phyloP scores from a whole-genome alignment of 2,329 filamentous ascomycete species.

The Dactylonectria estremocensis region DNA sequence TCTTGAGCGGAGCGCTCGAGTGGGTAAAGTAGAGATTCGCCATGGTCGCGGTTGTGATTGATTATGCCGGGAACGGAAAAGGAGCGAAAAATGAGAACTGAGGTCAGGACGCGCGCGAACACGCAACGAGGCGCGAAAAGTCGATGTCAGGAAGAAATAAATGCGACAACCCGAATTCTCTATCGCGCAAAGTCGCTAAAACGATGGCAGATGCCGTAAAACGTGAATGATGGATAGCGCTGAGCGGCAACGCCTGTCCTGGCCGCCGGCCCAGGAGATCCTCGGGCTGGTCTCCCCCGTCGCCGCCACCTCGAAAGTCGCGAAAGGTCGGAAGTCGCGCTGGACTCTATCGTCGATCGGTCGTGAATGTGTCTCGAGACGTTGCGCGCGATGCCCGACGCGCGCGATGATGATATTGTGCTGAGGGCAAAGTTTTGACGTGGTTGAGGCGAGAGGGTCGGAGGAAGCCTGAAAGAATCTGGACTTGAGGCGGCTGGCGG shows the following conservation, averaged over 20 bases:
- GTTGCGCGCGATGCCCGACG: slow-evolving; percentile 65
- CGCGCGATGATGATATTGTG: slow-evolving; percentile 65
- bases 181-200: slow-evolving; percentile 45
- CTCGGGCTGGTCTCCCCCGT: slow-evolving; percentile 62
- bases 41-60: slow-evolving; percentile 74
- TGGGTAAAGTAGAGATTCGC: slow-evolving; percentile 92
- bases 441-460: slow-evolving; percentile 58
- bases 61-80: slow-evolving; percentile 46
- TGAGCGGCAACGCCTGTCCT: slow-evolving; percentile 60
- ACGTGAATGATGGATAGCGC: slow-evolving; percentile 58
- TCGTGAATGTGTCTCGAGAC: slow-evolving; percentile 47
- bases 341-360: slow-evolving; percentile 52
- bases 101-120: slow-evolving; percentile 44
- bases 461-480: slow-evolving; percentile 62
- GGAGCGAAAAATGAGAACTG: slow-evolving; percentile 44
- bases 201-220: slow-evolving; percentile 54
- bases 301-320: slow-evolving; percentile 60
- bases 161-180: slow-evolving; percentile 39
- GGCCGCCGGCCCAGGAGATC: slow-evolving; percentile 65
- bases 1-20: slow-evolving; percentile 96
- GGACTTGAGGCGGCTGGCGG: slow-evolving; percentile 59
- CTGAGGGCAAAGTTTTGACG: slow-evolving; percentile 60
- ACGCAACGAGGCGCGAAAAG: slow-evolving; percentile 45
- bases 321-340: slow-evolving; percentile 56
- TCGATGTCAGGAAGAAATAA: slow-evolving; percentile 44